These are phyloP conservation scores for Nigrograna mackinnonii DNA, from an alignment of 2,329 filamentous ascomycete genomes.

Conservation along the genomic window DNA sequence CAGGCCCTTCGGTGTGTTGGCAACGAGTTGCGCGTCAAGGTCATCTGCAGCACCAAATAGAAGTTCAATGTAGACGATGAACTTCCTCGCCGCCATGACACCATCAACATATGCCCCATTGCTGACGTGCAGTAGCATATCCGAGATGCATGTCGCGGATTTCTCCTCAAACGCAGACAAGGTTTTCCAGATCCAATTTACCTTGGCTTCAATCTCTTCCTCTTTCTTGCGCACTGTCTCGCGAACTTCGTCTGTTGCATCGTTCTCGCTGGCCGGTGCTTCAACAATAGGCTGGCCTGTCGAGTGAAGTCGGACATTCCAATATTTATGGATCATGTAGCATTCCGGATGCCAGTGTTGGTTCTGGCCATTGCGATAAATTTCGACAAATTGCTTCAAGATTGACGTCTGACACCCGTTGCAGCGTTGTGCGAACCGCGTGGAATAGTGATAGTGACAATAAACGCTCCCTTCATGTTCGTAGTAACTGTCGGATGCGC, in stretches of 20 bases:
- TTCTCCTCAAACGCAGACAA: constrained; percentile 97
- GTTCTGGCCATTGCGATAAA: constrained; percentile 95
- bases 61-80: constrained; percentile 94
- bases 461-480: constrained; percentile 96
- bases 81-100: constrained; percentile 90
- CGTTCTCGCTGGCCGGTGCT: constrained; percentile 45
- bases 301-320: constrained; percentile 83
- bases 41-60: constrained; percentile 87
- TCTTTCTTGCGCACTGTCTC: constrained; percentile 81
- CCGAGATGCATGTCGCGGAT: constrained; percentile 95
- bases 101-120: constrained; percentile 96
- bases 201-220: constrained; percentile 95
- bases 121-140: constrained; percentile 98
- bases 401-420: constrained; percentile 98
- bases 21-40: constrained; percentile 73
- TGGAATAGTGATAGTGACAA: constrained; percentile 98
- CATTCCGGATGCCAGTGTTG: constrained; percentile 99
- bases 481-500: constrained; percentile 97
- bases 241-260: constrained; percentile 70
- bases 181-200: constrained; percentile 97
- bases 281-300: constrained; percentile 44
- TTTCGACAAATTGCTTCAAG: constrained; percentile 98
- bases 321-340: constrained; percentile 99
- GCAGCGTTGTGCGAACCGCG: constrained; percentile 92
- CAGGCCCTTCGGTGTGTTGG: constrained; percentile 75